Conservation (phyloP, 2,329 filamentous ascomycete genomes). For the Akanthomyces dipterigenus region DNA sequence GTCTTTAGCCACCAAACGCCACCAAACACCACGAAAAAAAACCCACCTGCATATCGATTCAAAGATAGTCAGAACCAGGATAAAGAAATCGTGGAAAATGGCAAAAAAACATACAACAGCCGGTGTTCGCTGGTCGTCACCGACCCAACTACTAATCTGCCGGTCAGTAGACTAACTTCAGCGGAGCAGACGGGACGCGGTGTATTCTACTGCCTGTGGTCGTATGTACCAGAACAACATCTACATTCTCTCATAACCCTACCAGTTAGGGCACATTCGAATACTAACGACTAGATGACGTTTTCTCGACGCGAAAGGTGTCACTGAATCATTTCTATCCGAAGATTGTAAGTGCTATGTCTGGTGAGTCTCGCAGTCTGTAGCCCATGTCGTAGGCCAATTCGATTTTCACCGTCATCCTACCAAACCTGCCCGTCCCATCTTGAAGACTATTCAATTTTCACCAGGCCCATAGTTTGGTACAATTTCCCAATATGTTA, state of each 20-base stretch:
- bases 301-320: too few relatives aligned
- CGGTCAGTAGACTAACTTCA: background rate
- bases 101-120: background rate
- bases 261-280: too few relatives aligned
- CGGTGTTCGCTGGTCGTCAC: background rate
- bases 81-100: background rate
- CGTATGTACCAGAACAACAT: background rate
- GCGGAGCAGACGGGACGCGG: background rate
- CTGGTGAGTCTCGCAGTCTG: too few relatives aligned
- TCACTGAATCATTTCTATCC: too few relatives aligned
- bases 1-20: background rate
- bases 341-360: too few relatives aligned
- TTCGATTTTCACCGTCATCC: too few relatives aligned
- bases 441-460: background rate
- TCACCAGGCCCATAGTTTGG: background rate
- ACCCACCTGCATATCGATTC: background rate
- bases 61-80: background rate
- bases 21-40: background rate
- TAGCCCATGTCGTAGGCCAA: too few relatives aligned
- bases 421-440: too few relatives aligned
- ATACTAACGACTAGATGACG: too few relatives aligned
- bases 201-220: background rate
- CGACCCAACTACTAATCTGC: background rate
- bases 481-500: conserved; percentile 32
- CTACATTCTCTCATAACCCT: too few relatives aligned